A percentile compares a stretch with the other conserved stretches of the same genome.
These are phyloP conservation scores for Mycena pura DNA, from an alignment of 768 basidiomycete species.

Conservation along the genomic window DNA sequence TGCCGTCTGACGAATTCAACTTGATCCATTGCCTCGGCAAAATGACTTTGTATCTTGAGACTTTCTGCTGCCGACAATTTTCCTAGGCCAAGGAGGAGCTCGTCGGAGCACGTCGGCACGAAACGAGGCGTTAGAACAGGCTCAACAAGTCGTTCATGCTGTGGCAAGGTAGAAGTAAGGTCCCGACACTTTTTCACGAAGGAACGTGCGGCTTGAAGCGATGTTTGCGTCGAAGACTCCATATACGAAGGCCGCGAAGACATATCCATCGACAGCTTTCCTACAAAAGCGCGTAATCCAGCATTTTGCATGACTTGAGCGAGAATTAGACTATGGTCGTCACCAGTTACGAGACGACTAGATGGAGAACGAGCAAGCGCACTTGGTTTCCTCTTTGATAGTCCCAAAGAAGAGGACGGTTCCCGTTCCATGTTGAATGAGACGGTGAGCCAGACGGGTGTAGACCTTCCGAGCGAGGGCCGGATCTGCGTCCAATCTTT, in stretches of 20 bases:
- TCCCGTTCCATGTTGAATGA: slow-evolving; percentile 79
- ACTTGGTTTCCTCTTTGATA: slow-evolving; percentile 85
- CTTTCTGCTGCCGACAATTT: slow-evolving; percentile 51
- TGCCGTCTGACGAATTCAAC: slow-evolving; percentile 72
- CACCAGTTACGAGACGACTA: not conserved
- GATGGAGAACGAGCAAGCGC: slow-evolving; percentile 27
- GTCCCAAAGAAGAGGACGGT: slow-evolving; percentile 84
- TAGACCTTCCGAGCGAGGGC: slow-evolving; percentile 73
- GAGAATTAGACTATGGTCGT: slow-evolving; percentile 67
- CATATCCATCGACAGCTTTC: slow-evolving; percentile 91
- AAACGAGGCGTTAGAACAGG: slow-evolving; percentile 92
- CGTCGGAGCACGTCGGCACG: slow-evolving; percentile 85
- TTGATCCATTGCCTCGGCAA: slow-evolving; percentile 81
- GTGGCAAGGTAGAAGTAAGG: slow-evolving; percentile 46
- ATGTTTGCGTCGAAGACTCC: slow-evolving; percentile 59
- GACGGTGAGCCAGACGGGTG: slow-evolving; percentile 63
- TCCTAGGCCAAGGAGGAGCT: slow-evolving; percentile 68
- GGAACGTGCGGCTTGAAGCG: slow-evolving; percentile 56
- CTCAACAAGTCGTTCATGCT: slow-evolving; percentile 62
- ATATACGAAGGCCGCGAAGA: slow-evolving; percentile 75
- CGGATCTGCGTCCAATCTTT: slow-evolving; percentile 68
- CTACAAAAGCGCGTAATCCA: slow-evolving; percentile 84
- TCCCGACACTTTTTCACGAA: slow-evolving; percentile 63
- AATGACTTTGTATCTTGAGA: slow-evolving; percentile 79
- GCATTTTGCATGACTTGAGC: slow-evolving; percentile 74